Base-by-base conservation (phyloP, 2,329 filamentous ascomycete species). In the Penicillium thymicola region DNA sequence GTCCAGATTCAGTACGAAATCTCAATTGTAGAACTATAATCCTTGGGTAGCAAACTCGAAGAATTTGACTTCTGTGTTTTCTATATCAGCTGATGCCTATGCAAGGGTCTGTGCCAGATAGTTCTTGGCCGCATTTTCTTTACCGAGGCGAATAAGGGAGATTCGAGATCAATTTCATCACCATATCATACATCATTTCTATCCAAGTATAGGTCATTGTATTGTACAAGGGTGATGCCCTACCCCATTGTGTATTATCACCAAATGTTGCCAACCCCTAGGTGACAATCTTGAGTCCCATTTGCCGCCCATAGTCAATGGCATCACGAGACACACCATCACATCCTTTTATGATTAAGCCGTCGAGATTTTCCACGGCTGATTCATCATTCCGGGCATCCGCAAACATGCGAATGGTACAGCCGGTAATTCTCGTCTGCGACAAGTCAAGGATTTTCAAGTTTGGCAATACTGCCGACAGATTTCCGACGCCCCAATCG, bases 371-470 rank as follows among this genome's bases (percentile, higher is more conserved):
- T 32, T 57, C 52, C 6, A 27, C 44, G 7, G 30, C 30, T 6
- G 51, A 47, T 3, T 60, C 60, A 0, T 61, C 56, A 0, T 25
- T 27, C 10, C 57, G 59, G 2, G 62, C 53, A 54, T 72, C 67
- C 2, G 68, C 69, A 23, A 76, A 56, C n/a, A 53, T 62, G 32
- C 72, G 74, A 37, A 76, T 62, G 1, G 69, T 64, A 16, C 65
- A 57, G 0, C 74, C 74, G 5, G 71, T 75, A 6, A 77, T 67
- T 13, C 51, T 57, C 1, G 72, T 76, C 37, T 62, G 61, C 0
- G 71, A 71, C 9, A 77, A 25, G 59, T 75, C 58, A 5, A 77
- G 63, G 1, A 66, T 55, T 46, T 69, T 72, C 16, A 77, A 48
- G 2, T 68, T 64, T 0, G 63, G 61, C 41, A 75, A 60, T 11